Evolutionary conservation across 495 filamentous ascomycete genomes (phyloP), one percentile per base, ranked within the genome.

Genomic region (Margaritispora aquatica): DNA sequence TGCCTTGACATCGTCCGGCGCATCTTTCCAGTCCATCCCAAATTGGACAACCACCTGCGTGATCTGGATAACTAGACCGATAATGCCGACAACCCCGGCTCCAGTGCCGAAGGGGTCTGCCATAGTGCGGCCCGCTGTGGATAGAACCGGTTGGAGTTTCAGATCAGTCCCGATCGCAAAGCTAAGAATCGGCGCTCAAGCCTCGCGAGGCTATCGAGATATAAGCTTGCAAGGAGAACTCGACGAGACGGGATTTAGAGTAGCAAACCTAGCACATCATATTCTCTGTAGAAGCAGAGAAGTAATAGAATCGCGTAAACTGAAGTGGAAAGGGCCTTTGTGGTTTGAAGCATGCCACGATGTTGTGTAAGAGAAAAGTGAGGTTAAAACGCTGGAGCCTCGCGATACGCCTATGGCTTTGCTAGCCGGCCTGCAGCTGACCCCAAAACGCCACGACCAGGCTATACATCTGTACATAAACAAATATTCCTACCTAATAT

Each of bases 11-110:
- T 67, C 53, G 20, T 51, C 54, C 22, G 67, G 67, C 23, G 67
- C 67, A 54, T 69, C 62, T 54, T 65, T 69, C 64, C 59, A 69
- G 24, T 67, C 64, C 26, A 63, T 58, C 29, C 59, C 62, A 58
- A 67, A 62, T 36, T 62, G 55, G 31, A 54, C 53, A 31, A 60
- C 54, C 13, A 59, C 26, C 53, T 69, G 58, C 27, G 56, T 59
- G 51, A 69, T 52, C 41, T 69, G 59, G 51, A 59, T 60, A 10
- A 59, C 52, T 24, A 69, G 50, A 46, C 64, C 62, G 51, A 69
- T 52, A 36, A 69, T 54, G 51, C 64, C 64, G 24, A 63, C 58
- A 26, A 69, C 58, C 34, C 49, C 57, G 21, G 57, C 49, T 54
- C 49, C 57, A 54, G 57, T 59, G 21, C 67, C 62, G 17, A 66